Percentiles rank a stretch among this genome's conserved stretches.
Conservation (phyloP, 2,329 filamentous ascomycete species). For the Diaporthe australafricana region DNA sequence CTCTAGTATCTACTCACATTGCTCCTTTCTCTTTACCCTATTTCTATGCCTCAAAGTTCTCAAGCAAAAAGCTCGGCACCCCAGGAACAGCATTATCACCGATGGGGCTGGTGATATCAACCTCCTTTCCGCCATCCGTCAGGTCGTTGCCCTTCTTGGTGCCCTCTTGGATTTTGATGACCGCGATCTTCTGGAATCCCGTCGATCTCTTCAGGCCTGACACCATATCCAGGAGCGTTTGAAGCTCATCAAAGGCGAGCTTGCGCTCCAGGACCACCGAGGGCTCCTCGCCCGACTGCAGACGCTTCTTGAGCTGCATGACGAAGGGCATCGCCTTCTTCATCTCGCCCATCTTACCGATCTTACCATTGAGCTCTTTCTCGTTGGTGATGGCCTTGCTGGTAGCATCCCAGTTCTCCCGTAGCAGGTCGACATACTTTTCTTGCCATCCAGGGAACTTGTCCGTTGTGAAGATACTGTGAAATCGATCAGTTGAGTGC, state of each 20-base stretch:
- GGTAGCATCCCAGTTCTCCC: constrained; percentile 73
- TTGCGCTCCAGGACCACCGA: constrained; percentile 83
- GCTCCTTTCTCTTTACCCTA: not conserved
- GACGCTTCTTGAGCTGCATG: constrained; percentile 84
- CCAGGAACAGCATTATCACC: constrained; percentile 86
- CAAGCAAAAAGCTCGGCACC: constrained; percentile 84
- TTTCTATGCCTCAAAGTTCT: constrained; percentile 72
- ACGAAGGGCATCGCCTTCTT: constrained; percentile 99
- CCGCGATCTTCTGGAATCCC: constrained; percentile 72
- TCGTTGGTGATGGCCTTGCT: constrained; percentile 75
- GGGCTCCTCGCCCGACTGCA: constrained; percentile 76
- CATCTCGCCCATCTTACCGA: constrained; percentile 87
- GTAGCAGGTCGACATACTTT: constrained; percentile 85
- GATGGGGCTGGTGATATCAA: constrained; percentile 66
- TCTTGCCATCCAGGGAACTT: constrained; percentile 92
- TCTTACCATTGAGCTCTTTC: constrained; percentile 81
- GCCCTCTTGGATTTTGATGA: constrained; percentile 78
- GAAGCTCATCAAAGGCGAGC: constrained; percentile 86
- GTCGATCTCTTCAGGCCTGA: constrained; percentile 80
- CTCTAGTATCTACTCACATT: not conserved
- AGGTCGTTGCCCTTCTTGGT: constrained; percentile 72
- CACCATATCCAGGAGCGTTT: constrained; percentile 81
- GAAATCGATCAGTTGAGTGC: constrained; percentile 9
- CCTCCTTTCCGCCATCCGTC: constrained; percentile 61
- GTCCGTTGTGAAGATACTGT: constrained; percentile 77